These are phyloP conservation scores for Lichtheimia ramosa DNA, from an alignment of 371 early-diverging fungal species.

Conservation along the genomic window DNA sequence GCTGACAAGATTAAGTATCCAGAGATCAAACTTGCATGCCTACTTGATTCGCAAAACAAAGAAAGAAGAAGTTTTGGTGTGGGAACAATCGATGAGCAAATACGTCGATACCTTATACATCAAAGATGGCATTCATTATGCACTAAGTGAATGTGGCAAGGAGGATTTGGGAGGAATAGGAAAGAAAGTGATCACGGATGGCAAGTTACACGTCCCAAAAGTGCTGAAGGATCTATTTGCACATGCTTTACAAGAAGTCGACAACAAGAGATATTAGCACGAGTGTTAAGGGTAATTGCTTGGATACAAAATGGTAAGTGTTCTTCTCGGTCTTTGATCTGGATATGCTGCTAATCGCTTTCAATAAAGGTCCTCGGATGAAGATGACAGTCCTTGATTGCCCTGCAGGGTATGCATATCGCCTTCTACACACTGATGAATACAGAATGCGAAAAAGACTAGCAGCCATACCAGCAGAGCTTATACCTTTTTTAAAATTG, in stretches of 20 bases:
- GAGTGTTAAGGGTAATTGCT: not conserved
- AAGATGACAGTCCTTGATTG: not conserved
- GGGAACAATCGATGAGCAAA: not conserved
- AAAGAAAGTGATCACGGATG: conserved; percentile 4
- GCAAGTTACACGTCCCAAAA: not conserved
- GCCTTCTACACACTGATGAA: not conserved
- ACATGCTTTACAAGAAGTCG: not conserved
- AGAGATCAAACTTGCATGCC: conserved; percentile 4
- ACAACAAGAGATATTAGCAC: not conserved
- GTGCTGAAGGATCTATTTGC: conserved; percentile 1
- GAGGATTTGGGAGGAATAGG: conserved; percentile 3
- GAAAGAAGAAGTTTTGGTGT: not conserved
- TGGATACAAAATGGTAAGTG: not conserved
- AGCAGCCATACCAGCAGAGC: not conserved
- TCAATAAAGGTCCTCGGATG: not conserved
- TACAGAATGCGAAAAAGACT: not conserved
- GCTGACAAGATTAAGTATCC: not conserved
- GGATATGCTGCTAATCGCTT: not conserved
- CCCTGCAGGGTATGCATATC: not conserved
- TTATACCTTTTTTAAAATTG: not conserved
- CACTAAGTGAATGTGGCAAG: conserved; percentile 2
- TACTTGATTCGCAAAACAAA: not conserved
- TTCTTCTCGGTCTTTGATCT: not conserved
- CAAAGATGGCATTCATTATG: conserved; percentile 5
- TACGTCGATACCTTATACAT: conserved; percentile 3